Evolutionary conservation across 2,329 filamentous ascomycete species (phyloP), one percentile per base, ranked within the genome.

Genomic region (Penicillium janthinellum): DNA sequence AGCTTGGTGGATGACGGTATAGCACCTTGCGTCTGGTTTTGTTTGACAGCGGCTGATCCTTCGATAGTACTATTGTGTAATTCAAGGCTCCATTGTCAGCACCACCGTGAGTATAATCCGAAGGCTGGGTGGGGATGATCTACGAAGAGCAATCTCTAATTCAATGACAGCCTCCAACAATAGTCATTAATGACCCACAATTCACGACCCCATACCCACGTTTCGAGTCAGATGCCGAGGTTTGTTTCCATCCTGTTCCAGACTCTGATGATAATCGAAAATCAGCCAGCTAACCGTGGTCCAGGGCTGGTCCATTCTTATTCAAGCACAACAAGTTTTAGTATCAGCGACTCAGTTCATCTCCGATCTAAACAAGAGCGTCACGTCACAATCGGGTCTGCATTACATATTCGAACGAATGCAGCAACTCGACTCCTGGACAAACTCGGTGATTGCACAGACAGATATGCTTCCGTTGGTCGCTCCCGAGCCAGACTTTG

Each of bases 1-100:
- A 67, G 77, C 78, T 42, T 81, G 78, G 78, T 81, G 78, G 78
- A 81, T 81, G 78, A 80, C 77, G 61, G 78, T 80, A 71, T 56
- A 70, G 38, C 38, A 5, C 6, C 17, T 42, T 56, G 11, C n/a
- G 17, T 4, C 51, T 53, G 28, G 25, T 22, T 56, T 28, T n/a
- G 4, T 45, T 34, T 14, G 6, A 17, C 35, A 37, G 6, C 47
- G 28, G 22, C 58, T 60, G 25, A 59, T 39, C 5, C 4, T 41
- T 17, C 15, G 10, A 20, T 54, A 80, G 77, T 81, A 79, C 59
- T 78, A 79, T 60, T 78, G 75, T 60, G 74, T 78, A 41, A 71
- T 78, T 25, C 78, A 81, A 67, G 75, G 77, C 25, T 77, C 78
- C 4, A 80, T 81, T 58, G 76, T 78, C 37, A 78, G 77, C 69